Conservation (phyloP, 441 rosid genomes). For the Populus tomentosa region DNA sequence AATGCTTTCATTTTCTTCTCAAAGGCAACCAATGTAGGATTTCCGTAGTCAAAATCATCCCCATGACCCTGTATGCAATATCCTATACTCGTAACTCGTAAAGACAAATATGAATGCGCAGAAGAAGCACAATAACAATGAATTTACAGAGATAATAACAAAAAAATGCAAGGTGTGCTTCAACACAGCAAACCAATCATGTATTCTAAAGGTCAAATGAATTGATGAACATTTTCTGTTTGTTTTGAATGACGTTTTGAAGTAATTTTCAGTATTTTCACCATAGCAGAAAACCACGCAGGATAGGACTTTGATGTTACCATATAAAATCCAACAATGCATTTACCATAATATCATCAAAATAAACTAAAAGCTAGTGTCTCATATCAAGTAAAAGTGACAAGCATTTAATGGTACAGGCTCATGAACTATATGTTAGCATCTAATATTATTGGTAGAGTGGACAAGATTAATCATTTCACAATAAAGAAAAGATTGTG, state of each 20-base stretch:
- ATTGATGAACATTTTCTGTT: neutral
- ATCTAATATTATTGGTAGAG: no score
- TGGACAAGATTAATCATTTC: no score
- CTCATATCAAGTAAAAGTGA: neutral
- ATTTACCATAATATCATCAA: no score
- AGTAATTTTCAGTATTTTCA: neutral
- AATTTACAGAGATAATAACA: neutral
- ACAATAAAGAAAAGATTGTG: no score
- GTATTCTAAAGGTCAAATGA: neutral
- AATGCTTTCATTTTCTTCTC: conserved; percentile 56
- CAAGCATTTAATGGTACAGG: neutral
- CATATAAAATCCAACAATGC: neutral
- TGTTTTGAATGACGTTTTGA: no score
- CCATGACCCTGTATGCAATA: conserved; percentile 71
- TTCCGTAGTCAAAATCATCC: conserved; percentile 65
- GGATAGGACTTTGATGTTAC: neutral
- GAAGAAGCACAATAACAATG: neutral
- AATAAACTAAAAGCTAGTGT: no score
- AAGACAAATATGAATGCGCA: neutral
- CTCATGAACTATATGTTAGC: neutral
- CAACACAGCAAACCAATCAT: no score
- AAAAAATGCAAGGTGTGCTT: neutral
- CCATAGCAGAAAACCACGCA: neutral
- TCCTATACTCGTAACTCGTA: neutral
- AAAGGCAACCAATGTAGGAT: conserved; percentile 49